Evolutionary conservation across 1,139 yeast genomes (phyloP).

Genomic region (Debaryomycetaceae sp.): DNA sequence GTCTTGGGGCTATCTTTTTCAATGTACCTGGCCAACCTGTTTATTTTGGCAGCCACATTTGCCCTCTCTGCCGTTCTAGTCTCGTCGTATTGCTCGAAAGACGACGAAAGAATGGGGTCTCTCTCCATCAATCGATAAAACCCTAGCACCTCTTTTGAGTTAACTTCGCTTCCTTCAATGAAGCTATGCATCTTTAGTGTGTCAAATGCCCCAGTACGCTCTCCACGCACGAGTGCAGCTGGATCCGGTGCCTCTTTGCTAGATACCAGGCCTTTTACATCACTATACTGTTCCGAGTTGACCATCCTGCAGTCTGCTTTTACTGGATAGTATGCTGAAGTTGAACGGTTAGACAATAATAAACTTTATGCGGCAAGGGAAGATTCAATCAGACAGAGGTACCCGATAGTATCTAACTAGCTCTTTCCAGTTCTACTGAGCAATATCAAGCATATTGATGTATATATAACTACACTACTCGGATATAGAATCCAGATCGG

Average conservation of each 20-base stretch:
- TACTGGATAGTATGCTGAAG: too few species aligned
- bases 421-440: too few species aligned
- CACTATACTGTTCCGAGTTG: too few species aligned
- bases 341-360: too few species aligned
- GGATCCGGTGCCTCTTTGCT: slow-evolving; percentile 32
- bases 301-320: too few species aligned
- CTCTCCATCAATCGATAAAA: slow-evolving; percentile 39
- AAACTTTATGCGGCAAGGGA: too few species aligned
- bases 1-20: slow-evolving; percentile 30
- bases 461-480: too few species aligned
- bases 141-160: slow-evolving; percentile 25
- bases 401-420: too few species aligned
- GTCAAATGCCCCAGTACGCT: slow-evolving; percentile 31
- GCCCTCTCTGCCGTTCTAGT: slow-evolving; percentile 34
- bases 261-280: neutral
- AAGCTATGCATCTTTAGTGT: slow-evolving; percentile 36
- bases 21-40: slow-evolving; percentile 34
- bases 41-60: slow-evolving; percentile 32
- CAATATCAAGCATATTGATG: too few species aligned
- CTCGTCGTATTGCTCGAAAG: slow-evolving; percentile 34
- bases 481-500: too few species aligned
- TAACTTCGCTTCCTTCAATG: slow-evolving; percentile 37
- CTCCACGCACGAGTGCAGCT: slow-evolving; percentile 25
- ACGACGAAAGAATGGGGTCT: slow-evolving; percentile 37
- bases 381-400: too few species aligned